phyloP scores from a whole-genome alignment of 2,329 filamentous ascomycete genomes.

The Aureobasidium melanogenum region DNA sequence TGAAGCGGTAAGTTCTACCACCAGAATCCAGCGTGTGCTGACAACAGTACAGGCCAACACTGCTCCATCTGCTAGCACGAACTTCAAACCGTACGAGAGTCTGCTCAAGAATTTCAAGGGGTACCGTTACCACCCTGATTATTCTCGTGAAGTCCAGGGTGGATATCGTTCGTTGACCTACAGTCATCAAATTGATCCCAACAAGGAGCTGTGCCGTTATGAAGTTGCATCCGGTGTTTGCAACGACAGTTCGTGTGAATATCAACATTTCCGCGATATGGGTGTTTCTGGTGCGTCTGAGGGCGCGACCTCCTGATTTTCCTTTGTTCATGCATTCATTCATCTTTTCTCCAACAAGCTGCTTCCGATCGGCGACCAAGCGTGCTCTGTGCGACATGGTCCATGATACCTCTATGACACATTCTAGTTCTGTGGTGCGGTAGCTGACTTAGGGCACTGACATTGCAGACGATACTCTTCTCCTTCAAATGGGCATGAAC shows the following conservation, averaged over 20 bases:
- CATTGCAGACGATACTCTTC: constrained; percentile 24
- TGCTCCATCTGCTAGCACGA: neutral
- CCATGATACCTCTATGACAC: neutral
- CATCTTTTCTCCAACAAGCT: neutral
- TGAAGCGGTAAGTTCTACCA: constrained; percentile 10
- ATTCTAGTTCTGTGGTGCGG: constrained; percentile 5
- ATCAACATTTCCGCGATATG: constrained; percentile 73
- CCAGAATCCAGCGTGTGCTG: neutral
- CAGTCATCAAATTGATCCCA: constrained; percentile 78
- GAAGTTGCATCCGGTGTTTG: constrained; percentile 65
- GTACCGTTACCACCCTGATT: constrained; percentile 82
- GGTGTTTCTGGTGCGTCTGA: constrained; percentile 62
- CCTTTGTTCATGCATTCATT: constrained; percentile 5
- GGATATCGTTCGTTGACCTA: constrained; percentile 88
- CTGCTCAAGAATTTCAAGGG: constrained; percentile 75
- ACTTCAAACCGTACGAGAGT: constrained; percentile 62
- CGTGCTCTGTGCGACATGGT: neutral
- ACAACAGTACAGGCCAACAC: neutral
- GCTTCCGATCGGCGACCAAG: neutral
- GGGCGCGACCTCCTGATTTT: constrained; percentile 17
- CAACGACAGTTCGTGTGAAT: constrained; percentile 63
- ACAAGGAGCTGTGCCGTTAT: constrained; percentile 64
- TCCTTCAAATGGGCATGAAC: constrained; percentile 22
- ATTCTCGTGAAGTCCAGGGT: constrained; percentile 56
- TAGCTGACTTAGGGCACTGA: constrained; percentile 24